Evolutionary conservation across 352 stramenopile genomes (phyloP).

Genomic region (Pythium inflatum): DNA sequence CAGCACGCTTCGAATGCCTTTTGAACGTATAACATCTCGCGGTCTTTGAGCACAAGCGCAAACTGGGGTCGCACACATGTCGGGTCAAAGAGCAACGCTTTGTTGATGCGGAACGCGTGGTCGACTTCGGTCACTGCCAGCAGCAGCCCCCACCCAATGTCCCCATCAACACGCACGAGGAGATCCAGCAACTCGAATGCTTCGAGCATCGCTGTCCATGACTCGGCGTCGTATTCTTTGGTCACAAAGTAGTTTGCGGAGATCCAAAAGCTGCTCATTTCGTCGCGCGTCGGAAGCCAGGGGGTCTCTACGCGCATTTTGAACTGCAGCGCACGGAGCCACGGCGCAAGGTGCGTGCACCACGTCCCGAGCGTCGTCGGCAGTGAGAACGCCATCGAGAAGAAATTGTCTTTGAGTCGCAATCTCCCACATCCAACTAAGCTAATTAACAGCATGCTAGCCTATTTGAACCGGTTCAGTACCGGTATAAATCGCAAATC

Average conservation of each 20-base stretch:
- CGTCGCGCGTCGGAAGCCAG: constrained; percentile 1
- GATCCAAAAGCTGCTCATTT: constrained; percentile 2
- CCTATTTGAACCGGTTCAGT: too few species aligned
- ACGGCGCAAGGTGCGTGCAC: not conserved
- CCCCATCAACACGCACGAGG: not conserved
- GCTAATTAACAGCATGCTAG: too few species aligned
- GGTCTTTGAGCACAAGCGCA: not conserved
- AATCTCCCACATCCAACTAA: too few species aligned
- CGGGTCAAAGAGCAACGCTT: constrained; percentile 1
- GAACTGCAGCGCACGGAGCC: not conserved
- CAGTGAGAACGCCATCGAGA: not conserved
- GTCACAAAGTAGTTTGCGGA: constrained; percentile 6
- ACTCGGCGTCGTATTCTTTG: not conserved
- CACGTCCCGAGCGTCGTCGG: not conserved
- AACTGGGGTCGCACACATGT: not conserved
- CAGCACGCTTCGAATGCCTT: not conserved
- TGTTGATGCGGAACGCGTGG: not conserved
- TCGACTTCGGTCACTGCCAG: not conserved
- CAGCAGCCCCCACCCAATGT: not conserved
- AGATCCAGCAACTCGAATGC: constrained; percentile 18
- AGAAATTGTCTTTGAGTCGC: too few species aligned
- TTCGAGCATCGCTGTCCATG: not conserved
- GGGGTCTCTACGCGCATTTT: not conserved
- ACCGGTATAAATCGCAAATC: too few species aligned
- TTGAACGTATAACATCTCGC: not conserved